A percentile compares a stretch with the other conserved stretches of the same genome.
Evolutionary conservation across 768 basidiomycete genomes (phyloP).

Genomic region (Cystoderma amianthinum): DNA sequence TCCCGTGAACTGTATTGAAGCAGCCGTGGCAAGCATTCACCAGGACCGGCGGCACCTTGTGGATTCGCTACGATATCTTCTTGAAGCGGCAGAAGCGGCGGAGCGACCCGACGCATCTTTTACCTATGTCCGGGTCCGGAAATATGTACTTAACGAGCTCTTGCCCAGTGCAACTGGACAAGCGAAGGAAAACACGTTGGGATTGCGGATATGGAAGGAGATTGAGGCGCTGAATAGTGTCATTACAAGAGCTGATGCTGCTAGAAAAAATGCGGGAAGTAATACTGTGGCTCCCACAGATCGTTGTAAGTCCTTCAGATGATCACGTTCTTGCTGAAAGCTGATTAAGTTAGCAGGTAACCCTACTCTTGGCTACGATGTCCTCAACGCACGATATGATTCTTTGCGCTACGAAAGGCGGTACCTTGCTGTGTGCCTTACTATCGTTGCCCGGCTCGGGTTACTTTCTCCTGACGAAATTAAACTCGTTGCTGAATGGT

Average conservation of each 20-base stretch:
- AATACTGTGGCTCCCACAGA: constrained; percentile 50
- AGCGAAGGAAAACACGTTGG: constrained; percentile 35
- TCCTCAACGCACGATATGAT: constrained; percentile 62
- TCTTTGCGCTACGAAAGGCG: constrained; percentile 73
- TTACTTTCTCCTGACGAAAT: constrained; percentile 55
- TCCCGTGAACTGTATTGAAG: constrained; percentile 53
- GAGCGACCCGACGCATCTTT: constrained; percentile 34
- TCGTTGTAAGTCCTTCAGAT: constrained; percentile 36
- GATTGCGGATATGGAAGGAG: constrained; percentile 52
- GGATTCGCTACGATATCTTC: constrained; percentile 62
- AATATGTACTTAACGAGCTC: constrained; percentile 51
- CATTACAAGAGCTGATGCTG: constrained; percentile 46
- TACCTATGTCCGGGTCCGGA: constrained; percentile 44
- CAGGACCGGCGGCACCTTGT: constrained; percentile 61
- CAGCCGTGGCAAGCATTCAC: constrained; percentile 63
- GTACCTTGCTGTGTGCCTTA: constrained; percentile 55
- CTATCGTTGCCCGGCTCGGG: constrained; percentile 56
- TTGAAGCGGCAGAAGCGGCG: constrained; percentile 53
- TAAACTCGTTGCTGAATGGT: constrained; percentile 63
- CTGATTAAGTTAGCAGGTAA: constrained; percentile 20
- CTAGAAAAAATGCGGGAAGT: constrained; percentile 56
- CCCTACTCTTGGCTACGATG: constrained; percentile 54
- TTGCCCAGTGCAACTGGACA: constrained; percentile 27
- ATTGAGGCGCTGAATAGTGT: constrained; percentile 51
- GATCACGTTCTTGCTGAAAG: not conserved